A percentile compares a stretch with the other conserved stretches of the same genome.
Conservation (phyloP, 768 basidiomycete species). For the Aureoboletus auriporus region DNA sequence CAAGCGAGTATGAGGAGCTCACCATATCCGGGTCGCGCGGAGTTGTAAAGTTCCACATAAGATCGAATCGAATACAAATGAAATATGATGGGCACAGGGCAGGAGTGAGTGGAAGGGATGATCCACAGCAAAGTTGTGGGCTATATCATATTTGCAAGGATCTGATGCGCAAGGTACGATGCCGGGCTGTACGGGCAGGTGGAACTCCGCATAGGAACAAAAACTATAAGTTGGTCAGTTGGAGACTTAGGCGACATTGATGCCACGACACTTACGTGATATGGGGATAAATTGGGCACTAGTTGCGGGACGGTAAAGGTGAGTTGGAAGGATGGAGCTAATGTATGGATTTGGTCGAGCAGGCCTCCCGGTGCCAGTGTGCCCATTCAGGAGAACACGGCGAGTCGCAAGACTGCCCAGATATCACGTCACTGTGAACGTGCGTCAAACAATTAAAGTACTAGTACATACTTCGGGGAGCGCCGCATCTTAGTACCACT, state of each 20-base stretch:
- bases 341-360: not conserved
- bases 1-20: constrained; percentile 19
- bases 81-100: constrained; percentile 5
- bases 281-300: constrained; percentile 1
- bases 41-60: constrained; percentile 20
- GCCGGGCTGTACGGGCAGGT: constrained; percentile 4
- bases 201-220: constrained; percentile 7
- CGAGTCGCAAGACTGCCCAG: not conserved
- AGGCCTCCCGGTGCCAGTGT: not conserved
- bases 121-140: constrained; percentile 3
- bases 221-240: not conserved
- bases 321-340: not conserved
- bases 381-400: not conserved
- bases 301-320: constrained; percentile 1
- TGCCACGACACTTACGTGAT: constrained; percentile 11
- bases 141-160: not conserved
- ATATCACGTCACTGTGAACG: constrained; percentile 24
- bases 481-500: constrained; percentile 3
- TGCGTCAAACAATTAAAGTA: constrained; percentile 4
- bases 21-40: constrained; percentile 30
- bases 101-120: not conserved
- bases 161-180: constrained; percentile 8
- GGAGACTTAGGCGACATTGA: not conserved
- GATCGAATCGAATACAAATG: not conserved
- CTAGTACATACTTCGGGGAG: not conserved